These are phyloP conservation scores for Neurospora sp. DNA, from an alignment of 495 filamentous ascomycete species.

Conservation along the genomic window DNA sequence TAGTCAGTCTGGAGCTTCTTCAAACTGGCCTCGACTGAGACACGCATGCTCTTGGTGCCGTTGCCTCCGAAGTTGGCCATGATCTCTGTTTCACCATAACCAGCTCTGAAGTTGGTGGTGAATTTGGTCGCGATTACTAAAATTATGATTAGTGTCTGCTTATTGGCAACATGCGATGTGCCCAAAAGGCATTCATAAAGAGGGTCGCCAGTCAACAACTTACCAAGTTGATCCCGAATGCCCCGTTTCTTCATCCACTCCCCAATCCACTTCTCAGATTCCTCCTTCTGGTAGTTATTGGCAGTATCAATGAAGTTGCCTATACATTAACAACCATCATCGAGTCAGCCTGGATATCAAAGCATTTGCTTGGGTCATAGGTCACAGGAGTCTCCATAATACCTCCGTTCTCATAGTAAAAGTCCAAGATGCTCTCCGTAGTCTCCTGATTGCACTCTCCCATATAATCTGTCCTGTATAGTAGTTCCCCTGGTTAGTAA, in stretches of 20 bases:
- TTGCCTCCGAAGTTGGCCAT: constrained; percentile 52
- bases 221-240: constrained; percentile 30
- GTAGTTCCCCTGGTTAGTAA: neutral
- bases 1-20: constrained; percentile 54
- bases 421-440: constrained; percentile 56
- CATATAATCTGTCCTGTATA: constrained; percentile 30
- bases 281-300: constrained; percentile 55
- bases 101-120: constrained; percentile 35
- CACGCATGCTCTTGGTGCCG: constrained; percentile 45
- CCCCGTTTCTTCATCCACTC: constrained; percentile 56
- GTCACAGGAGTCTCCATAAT: neutral
- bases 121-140: constrained; percentile 64
- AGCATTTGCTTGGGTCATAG: neutral
- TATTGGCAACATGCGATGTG: too few species aligned
- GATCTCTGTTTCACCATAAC: constrained; percentile 31
- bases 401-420: constrained; percentile 45
- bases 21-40: constrained; percentile 43
- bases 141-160: neutral
- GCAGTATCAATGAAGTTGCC: constrained; percentile 76
- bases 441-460: constrained; percentile 52
- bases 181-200: neutral
- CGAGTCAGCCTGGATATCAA: neutral
- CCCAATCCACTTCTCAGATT: constrained; percentile 64
- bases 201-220: neutral
- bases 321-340: neutral